Evolutionary conservation across 257 asterid genomes (phyloP).

Genomic region (Solanum microdontum): DNA sequence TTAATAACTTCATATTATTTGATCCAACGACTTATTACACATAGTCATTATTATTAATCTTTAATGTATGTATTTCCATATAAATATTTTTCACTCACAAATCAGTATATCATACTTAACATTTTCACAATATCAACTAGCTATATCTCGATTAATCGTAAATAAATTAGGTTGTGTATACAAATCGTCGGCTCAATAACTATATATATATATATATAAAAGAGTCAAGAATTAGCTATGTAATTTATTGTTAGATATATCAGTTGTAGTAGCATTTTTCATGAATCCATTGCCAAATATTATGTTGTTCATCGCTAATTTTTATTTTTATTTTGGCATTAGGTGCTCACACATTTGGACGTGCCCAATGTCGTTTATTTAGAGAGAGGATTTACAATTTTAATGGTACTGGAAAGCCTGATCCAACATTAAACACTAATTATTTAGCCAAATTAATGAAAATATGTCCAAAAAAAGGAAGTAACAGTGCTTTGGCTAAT

Average conservation of each 20-base stretch:
- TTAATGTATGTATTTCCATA: not conserved
- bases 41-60: not conserved
- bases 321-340: not conserved
- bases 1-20: not conserved
- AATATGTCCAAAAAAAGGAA: conserved; percentile 39
- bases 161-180: not conserved
- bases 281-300: rapidly evolving
- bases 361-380: conserved; percentile 39
- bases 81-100: not conserved
- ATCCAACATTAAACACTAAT: conserved; percentile 44
- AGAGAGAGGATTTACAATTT: conserved; percentile 39
- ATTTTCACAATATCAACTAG: not conserved
- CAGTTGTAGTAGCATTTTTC: not conserved
- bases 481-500: conserved; percentile 21
- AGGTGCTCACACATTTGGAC: conserved; percentile 75
- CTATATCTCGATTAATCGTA: not conserved
- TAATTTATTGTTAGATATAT: not conserved
- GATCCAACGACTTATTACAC: not conserved
- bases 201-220: not conserved
- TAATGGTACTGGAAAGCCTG: conserved; percentile 40
- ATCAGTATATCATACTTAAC: not conserved
- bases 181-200: not conserved
- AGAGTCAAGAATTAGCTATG: not conserved
- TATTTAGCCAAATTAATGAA: conserved; percentile 15
- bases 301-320: not conserved